Conservation (phyloP, 2,329 filamentous ascomycete species). For the Thielaviopsis musarum region DNA sequence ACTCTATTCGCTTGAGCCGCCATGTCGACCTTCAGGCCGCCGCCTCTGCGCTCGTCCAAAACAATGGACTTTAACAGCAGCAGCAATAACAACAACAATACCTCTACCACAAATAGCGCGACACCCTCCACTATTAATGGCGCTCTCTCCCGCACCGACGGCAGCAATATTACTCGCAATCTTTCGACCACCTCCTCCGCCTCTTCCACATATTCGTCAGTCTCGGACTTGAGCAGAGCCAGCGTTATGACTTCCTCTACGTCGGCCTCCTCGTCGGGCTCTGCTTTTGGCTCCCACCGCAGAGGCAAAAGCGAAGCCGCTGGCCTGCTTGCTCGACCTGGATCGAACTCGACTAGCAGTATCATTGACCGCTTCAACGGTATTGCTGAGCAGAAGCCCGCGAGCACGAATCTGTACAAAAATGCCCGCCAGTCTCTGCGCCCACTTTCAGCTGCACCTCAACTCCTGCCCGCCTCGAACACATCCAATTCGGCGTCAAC, state of each 20-base stretch:
- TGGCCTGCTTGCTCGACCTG: constrained; percentile 28
- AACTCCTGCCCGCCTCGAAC: constrained; percentile 13
- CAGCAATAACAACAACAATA: constrained; percentile 21
- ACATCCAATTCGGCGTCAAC: not conserved
- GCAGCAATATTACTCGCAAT: constrained; percentile 33
- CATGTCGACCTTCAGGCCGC: constrained; percentile 23
- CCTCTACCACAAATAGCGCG: not conserved
- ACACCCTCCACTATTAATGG: not conserved
- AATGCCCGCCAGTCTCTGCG: constrained; percentile 62
- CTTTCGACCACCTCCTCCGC: constrained; percentile 56
- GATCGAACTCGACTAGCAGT: not conserved
- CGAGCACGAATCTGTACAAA: constrained; percentile 49
- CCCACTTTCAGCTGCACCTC: constrained; percentile 52
- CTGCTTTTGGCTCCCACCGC: constrained; percentile 39
- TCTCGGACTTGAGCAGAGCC: constrained; percentile 38
- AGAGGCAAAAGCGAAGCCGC: constrained; percentile 60
- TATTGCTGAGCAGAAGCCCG: constrained; percentile 19
- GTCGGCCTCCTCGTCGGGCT: constrained; percentile 36
- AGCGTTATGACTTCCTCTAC: constrained; percentile 48
- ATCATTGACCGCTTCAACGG: constrained; percentile 8
- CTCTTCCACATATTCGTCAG: constrained; percentile 49
- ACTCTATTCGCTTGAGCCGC: constrained; percentile 4
- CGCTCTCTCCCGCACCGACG: constrained; percentile 1
- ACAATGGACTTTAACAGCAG: constrained; percentile 17
- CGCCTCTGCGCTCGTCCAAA: constrained; percentile 21